Percentiles rank a stretch among this genome's conserved stretches.
Evolutionary conservation across 1,139 yeast genomes (phyloP).

Genomic region (Sugiyamaella japonica): DNA sequence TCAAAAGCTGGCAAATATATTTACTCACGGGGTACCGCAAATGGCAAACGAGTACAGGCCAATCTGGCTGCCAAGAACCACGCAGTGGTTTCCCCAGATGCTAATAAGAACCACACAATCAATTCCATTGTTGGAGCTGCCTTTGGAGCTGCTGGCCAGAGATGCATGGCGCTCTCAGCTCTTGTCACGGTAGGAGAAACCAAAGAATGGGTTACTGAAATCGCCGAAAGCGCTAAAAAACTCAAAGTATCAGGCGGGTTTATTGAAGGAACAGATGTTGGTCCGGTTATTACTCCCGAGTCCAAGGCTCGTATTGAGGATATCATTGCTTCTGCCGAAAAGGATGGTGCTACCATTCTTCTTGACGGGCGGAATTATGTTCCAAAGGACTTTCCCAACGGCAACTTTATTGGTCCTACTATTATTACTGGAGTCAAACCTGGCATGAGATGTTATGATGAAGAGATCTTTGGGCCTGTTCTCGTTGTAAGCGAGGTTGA

Average conservation of each 20-base stretch:
- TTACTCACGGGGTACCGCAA: constrained; percentile 63
- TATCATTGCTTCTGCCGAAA: constrained; percentile 57
- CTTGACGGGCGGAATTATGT: constrained; percentile 64
- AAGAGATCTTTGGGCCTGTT: constrained; percentile 79
- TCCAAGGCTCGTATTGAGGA: constrained; percentile 55
- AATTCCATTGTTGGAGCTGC: constrained; percentile 76
- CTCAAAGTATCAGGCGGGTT: constrained; percentile 70
- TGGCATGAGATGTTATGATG: constrained; percentile 70
- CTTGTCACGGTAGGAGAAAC: constrained; percentile 74
- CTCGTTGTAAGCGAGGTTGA: constrained; percentile 63
- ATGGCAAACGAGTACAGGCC: constrained; percentile 77
- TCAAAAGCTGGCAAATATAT: constrained; percentile 76
- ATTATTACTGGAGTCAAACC: constrained; percentile 63
- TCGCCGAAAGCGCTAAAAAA: constrained; percentile 57
- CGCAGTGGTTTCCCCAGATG: constrained; percentile 71
- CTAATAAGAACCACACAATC: constrained; percentile 63
- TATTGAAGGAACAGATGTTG: constrained; percentile 60
- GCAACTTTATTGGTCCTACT: constrained; percentile 77
- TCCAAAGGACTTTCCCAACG: constrained; percentile 57
- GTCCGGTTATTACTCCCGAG: constrained; percentile 69
- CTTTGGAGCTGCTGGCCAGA: constrained; percentile 83
- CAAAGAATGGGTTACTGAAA: constrained; percentile 62
- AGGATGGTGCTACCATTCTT: constrained; percentile 55
- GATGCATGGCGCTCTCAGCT: constrained; percentile 81
- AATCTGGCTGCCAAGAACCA: constrained; percentile 80